phyloP scores from a whole-genome alignment of 2,329 filamentous ascomycete species.

The Verticillium longisporum region DNA sequence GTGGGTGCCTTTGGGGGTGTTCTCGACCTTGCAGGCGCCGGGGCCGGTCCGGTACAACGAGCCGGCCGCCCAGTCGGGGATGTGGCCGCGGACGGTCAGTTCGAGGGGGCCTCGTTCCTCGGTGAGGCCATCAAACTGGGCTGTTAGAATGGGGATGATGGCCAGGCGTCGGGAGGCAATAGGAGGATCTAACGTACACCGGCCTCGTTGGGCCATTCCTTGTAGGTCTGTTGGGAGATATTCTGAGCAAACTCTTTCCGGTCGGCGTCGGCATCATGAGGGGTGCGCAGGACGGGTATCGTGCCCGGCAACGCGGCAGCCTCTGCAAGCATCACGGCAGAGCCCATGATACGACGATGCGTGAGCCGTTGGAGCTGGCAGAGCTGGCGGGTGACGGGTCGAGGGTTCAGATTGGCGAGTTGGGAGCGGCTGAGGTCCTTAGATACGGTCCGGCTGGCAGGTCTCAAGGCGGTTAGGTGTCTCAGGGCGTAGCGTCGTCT shows the following conservation, averaged over 20 bases:
- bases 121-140: constrained; percentile 59
- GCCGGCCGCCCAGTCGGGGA: constrained; percentile 67
- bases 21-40: constrained; percentile 55
- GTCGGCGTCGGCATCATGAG: constrained; percentile 6
- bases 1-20: constrained; percentile 51
- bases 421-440: not conserved
- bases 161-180: too few species aligned
- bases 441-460: not conserved
- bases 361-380: not conserved
- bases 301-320: not conserved
- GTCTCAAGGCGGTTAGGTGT: not conserved
- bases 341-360: not conserved
- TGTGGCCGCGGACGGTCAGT: constrained; percentile 55
- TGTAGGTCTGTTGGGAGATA: constrained; percentile 23
- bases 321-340: not conserved
- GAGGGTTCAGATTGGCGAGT: not conserved
- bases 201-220: constrained; percentile 40
- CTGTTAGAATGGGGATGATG: not conserved
- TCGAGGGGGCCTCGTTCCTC: constrained; percentile 60
- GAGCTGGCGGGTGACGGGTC: not conserved
- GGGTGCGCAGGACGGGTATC: constrained; percentile 5
- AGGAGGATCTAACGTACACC: constrained; percentile 25
- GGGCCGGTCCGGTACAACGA: constrained; percentile 70
- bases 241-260: constrained; percentile 7
- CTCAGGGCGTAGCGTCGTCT: not conserved